Conservation (phyloP, 768 basidiomycete species). For the Lentinula guzmanii region DNA sequence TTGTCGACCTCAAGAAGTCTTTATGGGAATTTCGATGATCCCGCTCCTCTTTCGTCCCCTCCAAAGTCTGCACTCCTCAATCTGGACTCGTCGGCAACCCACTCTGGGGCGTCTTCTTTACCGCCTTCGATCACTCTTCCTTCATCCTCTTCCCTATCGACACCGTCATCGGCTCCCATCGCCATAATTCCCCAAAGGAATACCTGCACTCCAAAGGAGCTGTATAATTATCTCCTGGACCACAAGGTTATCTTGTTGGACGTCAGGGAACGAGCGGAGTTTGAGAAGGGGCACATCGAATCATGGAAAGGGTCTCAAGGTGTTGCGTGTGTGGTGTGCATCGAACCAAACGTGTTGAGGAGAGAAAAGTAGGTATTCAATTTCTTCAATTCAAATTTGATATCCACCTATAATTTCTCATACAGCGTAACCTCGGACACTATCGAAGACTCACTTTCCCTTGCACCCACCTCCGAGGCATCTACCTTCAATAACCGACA, state of each 20-base stretch:
- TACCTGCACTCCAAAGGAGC: slow-evolving; percentile 50
- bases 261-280: slow-evolving; percentile 73
- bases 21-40: slow-evolving; percentile 8
- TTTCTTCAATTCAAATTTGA: not conserved
- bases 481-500: slow-evolving; percentile 79
- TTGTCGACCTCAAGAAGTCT: slow-evolving; percentile 25
- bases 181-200: slow-evolving; percentile 48
- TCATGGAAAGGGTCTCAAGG: slow-evolving; percentile 32
- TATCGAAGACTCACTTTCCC: slow-evolving; percentile 70
- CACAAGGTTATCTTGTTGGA: slow-evolving; percentile 74
- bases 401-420: slow-evolving; percentile 4
- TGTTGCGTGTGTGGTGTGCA: slow-evolving; percentile 51
- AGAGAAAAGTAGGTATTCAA: slow-evolving; percentile 54
- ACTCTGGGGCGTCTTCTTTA: slow-evolving; percentile 16
- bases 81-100: slow-evolving; percentile 8
- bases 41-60: not conserved
- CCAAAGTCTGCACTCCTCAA: not conserved
- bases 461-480: slow-evolving; percentile 66
- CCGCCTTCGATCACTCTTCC: slow-evolving; percentile 9
- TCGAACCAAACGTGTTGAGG: slow-evolving; percentile 75
- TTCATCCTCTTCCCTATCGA: slow-evolving; percentile 10
- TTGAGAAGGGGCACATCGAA: slow-evolving; percentile 67
- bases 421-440: slow-evolving; percentile 56
- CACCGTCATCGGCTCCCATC: not conserved
- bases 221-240: slow-evolving; percentile 52